A percentile compares a stretch with the other conserved stretches of the same genome.
Conservation (phyloP, 805 yeast genomes). For the Candida odintsovae region DNA sequence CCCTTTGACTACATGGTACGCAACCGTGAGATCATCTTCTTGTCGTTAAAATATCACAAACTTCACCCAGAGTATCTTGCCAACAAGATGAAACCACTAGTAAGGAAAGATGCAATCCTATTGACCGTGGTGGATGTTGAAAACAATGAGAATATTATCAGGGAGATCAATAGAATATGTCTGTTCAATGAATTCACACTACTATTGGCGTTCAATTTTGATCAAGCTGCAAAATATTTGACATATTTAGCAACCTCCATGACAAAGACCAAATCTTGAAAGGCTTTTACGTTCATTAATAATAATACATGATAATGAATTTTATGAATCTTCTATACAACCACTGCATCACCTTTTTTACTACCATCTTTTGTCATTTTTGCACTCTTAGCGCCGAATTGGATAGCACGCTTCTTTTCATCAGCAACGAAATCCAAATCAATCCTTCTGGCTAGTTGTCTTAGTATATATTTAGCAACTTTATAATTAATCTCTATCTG, state of each 20-base stretch:
- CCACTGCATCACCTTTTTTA: constrained; percentile 56
- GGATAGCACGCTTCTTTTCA: constrained; percentile 92
- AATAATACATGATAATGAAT: constrained; percentile 19
- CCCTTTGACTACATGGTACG: constrained; percentile 63
- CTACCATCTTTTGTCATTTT: constrained; percentile 80
- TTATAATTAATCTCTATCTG: constrained; percentile 45
- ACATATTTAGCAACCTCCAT: constrained; percentile 24
- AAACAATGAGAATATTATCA: constrained; percentile 40
- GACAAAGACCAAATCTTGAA: neutral
- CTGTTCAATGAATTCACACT: constrained; percentile 36
- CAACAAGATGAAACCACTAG: constrained; percentile 41
- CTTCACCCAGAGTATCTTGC: constrained; percentile 70
- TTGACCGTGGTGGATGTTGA: constrained; percentile 63
- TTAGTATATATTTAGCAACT: constrained; percentile 48
- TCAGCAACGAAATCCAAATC: constrained; percentile 50
- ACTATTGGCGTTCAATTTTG: constrained; percentile 39
- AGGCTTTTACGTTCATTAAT: neutral
- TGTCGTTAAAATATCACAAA: constrained; percentile 68
- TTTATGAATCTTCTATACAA: neutral
- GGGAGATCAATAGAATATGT: constrained; percentile 34
- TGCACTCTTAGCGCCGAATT: constrained; percentile 94
- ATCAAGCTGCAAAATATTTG: constrained; percentile 46
- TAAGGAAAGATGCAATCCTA: constrained; percentile 43
- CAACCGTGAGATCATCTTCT: constrained; percentile 50
- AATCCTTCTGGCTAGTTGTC: constrained; percentile 52